A percentile compares a stretch with the other conserved stretches of the same genome.
These are phyloP conservation scores for Phytomonas sp. DNA, from an alignment of 208 protist species.

Conservation along the genomic window DNA sequence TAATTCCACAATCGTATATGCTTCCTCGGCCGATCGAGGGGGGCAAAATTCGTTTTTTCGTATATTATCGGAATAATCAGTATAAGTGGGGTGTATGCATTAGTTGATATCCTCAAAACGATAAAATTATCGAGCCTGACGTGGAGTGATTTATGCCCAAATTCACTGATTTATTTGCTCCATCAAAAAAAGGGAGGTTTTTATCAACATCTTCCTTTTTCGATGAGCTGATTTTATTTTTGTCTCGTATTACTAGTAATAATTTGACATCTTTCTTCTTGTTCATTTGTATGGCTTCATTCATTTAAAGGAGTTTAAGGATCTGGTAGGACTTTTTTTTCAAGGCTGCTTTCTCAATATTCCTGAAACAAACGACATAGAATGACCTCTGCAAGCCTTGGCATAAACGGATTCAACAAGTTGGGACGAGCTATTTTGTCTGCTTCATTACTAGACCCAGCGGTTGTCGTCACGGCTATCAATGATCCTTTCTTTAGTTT, in stretches of 20 bases:
- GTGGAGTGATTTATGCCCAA: not conserved
- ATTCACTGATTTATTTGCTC: not conserved
- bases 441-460: constrained; percentile 53
- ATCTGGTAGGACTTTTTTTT: constrained; percentile 8
- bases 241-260: not conserved
- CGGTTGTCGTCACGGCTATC: constrained; percentile 81
- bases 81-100: not conserved
- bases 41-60: not conserved
- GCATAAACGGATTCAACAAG: constrained; percentile 96
- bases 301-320: constrained; percentile 5
- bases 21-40: not conserved
- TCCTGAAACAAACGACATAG: constrained; percentile 1
- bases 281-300: not conserved
- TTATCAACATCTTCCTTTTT: not conserved
- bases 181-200: not conserved
- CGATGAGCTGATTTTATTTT: not conserved
- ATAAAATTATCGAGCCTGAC: not conserved
- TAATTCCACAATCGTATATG: not conserved
- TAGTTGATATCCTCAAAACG: not conserved
- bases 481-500: constrained; percentile 93
- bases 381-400: constrained; percentile 15
- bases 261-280: not conserved
- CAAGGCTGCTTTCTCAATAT: constrained; percentile 1
- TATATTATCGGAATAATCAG: not conserved
- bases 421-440: constrained; percentile 91